These are phyloP conservation scores for Apiospora saccharicola DNA, from an alignment of 2,329 filamentous ascomycete species.

Conservation along the genomic window DNA sequence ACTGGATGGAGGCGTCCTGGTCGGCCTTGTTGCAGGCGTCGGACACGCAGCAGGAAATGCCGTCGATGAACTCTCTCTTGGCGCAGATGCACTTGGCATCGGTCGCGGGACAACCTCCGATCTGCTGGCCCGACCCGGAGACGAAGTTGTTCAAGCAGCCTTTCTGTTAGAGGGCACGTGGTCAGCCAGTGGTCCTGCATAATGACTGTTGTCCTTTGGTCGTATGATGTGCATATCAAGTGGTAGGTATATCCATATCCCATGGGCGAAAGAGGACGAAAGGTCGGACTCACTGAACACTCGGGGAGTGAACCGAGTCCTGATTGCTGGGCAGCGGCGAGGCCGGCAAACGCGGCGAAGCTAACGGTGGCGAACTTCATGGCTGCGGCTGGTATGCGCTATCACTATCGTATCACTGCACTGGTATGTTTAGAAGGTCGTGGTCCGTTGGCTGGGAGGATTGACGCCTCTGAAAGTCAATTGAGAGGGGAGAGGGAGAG, in stretches of 20 bases:
- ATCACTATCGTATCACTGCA: not conserved
- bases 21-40: constrained; percentile 49
- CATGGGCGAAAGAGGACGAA: not conserved
- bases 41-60: constrained; percentile 58
- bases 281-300: not conserved
- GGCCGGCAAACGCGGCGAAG: not conserved
- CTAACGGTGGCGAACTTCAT: not conserved
- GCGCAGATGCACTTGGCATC: constrained; percentile 59
- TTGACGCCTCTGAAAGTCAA: not conserved
- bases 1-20: constrained; percentile 44
- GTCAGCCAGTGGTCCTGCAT: not conserved
- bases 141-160: constrained; percentile 43
- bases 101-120: constrained; percentile 47
- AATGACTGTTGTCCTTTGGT: not conserved
- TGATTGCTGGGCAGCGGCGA: constrained; percentile 14
- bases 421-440: not conserved
- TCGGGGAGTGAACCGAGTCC: constrained; percentile 9
- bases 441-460: not conserved
- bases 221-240: not conserved
- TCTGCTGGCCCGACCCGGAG: constrained; percentile 43
- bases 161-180: constrained; percentile 34
- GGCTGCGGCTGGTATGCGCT: not conserved
- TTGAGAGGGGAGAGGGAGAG: not conserved
- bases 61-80: constrained; percentile 51
- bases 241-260: not conserved